These are phyloP conservation scores for Xylaria bambusicola DNA, from an alignment of 495 filamentous ascomycete species.

Conservation along the genomic window DNA sequence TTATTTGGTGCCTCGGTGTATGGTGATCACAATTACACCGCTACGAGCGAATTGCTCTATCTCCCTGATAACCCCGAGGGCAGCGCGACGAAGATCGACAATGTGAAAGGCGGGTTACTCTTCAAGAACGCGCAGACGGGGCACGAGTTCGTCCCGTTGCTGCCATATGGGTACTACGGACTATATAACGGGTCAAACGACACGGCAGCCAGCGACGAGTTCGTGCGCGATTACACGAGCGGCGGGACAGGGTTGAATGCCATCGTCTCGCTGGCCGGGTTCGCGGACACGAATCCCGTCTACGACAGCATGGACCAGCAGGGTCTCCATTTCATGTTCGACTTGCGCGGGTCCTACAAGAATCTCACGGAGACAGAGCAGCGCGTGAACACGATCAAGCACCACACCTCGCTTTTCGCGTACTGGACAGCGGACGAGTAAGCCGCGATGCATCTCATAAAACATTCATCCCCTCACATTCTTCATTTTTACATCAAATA, in stretches of 20 bases:
- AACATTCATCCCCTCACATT: too few relatives aligned
- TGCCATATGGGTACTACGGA: conserved; percentile 68
- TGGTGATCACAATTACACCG: conserved; percentile 34
- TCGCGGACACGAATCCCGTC: conserved; percentile 45
- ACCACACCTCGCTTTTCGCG: conserved; percentile 57
- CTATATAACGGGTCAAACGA: conserved; percentile 58
- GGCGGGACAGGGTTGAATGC: conserved; percentile 48
- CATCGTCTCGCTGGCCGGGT: conserved; percentile 43
- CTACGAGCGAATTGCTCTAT: conserved; percentile 51
- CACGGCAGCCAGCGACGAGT: conserved; percentile 38
- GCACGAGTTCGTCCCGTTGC: conserved; percentile 47
- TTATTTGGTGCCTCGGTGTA: conserved; percentile 43
- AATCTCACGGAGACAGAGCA: conserved; percentile 54
- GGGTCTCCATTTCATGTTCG: conserved; percentile 65
- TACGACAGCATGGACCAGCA: conserved; percentile 58
- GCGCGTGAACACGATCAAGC: conserved; percentile 54
- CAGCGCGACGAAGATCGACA: conserved; percentile 64
- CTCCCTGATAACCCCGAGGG: conserved; percentile 59
- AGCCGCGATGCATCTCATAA: background rate
- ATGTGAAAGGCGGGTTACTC: conserved; percentile 57
- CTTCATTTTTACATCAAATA: background rate
- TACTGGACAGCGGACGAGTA: conserved; percentile 71
- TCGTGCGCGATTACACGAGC: conserved; percentile 54
- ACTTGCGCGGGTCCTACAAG: conserved; percentile 62
- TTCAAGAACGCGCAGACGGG: conserved; percentile 39